Percentiles rank a stretch among this genome's conserved stretches.
These are phyloP conservation scores for Adiantum capillusveneris DNA, from an alignment of 75 land plant species.

Conservation along the genomic window DNA sequence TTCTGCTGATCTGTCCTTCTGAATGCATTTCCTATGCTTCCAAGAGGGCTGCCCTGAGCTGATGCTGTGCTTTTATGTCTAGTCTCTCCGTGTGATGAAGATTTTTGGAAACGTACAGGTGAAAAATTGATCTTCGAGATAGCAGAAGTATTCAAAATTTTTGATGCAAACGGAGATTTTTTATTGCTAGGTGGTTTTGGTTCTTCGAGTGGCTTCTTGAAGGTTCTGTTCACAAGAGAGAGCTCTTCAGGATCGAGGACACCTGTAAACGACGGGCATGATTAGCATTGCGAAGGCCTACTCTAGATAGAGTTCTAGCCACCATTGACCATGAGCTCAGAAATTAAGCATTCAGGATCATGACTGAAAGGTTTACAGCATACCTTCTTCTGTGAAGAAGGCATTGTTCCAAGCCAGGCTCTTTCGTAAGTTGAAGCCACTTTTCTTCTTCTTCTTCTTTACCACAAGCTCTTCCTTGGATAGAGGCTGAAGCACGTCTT, in stretches of 20 bases:
- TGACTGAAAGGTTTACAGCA: background rate
- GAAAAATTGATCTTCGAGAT: background rate
- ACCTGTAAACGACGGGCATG: slow-evolving; percentile 43
- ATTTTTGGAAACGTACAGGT: background rate
- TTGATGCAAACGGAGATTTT: slow-evolving; percentile 1
- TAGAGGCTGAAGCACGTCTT: background rate
- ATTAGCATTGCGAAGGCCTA: too few species aligned
- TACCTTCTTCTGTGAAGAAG: slow-evolving; percentile 81
- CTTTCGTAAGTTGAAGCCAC: slow-evolving; percentile 58
- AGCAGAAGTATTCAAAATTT: background rate
- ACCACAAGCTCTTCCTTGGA: slow-evolving; percentile 14
- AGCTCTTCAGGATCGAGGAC: slow-evolving; percentile 77
- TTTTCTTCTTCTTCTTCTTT: slow-evolving; percentile 24
- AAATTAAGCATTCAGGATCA: background rate
- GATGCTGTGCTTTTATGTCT: background rate
- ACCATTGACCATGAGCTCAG: too few species aligned
- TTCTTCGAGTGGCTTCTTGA: slow-evolving; percentile 2
- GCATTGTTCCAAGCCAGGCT: slow-evolving; percentile 94
- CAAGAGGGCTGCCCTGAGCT: background rate
- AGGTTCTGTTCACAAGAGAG: slow-evolving; percentile 41
- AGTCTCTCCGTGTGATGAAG: background rate
- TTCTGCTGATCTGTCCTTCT: background rate
- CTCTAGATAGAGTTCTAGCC: too few species aligned
- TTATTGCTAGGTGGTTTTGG: background rate
- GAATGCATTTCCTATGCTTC: background rate